These are phyloP conservation scores for Brassica cretica DNA, from an alignment of 345 rosid genomes.

Conservation along the genomic window DNA sequence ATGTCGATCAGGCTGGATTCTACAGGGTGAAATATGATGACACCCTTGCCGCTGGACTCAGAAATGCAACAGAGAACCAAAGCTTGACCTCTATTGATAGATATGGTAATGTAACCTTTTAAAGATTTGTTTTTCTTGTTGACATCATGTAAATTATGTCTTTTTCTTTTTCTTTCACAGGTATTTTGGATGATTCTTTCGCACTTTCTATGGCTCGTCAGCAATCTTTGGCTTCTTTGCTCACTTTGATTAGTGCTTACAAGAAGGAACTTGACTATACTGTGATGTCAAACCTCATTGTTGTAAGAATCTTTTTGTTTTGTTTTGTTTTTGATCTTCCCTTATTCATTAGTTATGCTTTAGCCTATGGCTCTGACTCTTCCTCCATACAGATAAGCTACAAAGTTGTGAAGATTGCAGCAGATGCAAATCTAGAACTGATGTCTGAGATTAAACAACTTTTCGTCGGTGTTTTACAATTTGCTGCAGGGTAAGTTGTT, in stretches of 20 bases:
- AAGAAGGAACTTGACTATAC: constrained; percentile 79
- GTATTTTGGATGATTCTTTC: constrained; percentile 87
- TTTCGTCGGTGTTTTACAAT: constrained; percentile 61
- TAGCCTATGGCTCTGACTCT: constrained; percentile 34
- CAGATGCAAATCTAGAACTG: constrained; percentile 70
- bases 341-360: neutral
- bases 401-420: constrained; percentile 69
- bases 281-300: constrained; percentile 77
- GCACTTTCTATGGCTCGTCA: constrained; percentile 95
- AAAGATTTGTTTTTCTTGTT: constrained; percentile 1
- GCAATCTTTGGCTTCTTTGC: constrained; percentile 74
- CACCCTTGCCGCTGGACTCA: constrained; percentile 71
- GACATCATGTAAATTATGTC: neutral
- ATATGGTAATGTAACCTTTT: constrained; percentile 54
- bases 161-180: constrained; percentile 41
- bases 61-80: constrained; percentile 68
- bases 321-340: too few relatives aligned
- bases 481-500: constrained; percentile 70
- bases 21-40: constrained; percentile 91
- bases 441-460: constrained; percentile 53
- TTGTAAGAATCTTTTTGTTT: constrained; percentile 42
- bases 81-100: constrained; percentile 68
- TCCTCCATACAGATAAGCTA: constrained; percentile 60
- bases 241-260: constrained; percentile 74
- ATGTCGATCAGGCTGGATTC: constrained; percentile 86